A percentile compares a stretch with the other conserved stretches of the same genome.
These are phyloP conservation scores for Coniophora puteana DNA, from an alignment of 1,284 basidiomycete species.

Conservation along the genomic window DNA sequence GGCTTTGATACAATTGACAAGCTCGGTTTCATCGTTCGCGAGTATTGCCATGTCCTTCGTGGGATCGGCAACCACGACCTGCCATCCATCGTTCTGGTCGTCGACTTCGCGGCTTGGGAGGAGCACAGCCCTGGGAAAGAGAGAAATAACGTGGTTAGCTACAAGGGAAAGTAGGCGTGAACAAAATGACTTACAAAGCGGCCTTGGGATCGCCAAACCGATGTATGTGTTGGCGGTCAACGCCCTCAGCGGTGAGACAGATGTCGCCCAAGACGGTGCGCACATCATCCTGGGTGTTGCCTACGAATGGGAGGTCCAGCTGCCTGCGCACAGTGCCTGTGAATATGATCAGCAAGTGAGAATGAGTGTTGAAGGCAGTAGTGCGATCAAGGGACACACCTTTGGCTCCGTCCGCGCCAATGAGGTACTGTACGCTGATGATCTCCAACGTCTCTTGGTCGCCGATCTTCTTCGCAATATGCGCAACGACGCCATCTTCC, in stretches of 20 bases:
- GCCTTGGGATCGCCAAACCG: background rate
- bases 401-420: too few species aligned
- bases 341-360: too few species aligned
- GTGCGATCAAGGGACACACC: constrained; percentile 9
- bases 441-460: too few species aligned
- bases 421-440: constrained; percentile 6
- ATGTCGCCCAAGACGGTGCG: constrained; percentile 15
- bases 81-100: too few species aligned
- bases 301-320: constrained; percentile 17
- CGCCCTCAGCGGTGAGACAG: constrained; percentile 7
- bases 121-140: too few species aligned
- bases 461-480: constrained; percentile 7
- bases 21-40: too few species aligned
- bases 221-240: constrained; percentile 9
- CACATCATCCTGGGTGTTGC: constrained; percentile 10
- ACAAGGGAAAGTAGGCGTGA: too few species aligned
- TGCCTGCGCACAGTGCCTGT: constrained; percentile 13
- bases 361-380: too few species aligned
- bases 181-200: background rate
- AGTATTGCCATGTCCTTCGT: too few species aligned
- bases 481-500: constrained; percentile 10
- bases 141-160: too few species aligned
- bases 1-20: constrained; percentile 12
- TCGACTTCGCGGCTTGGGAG: too few species aligned
- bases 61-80: too few species aligned